Base-by-base conservation (phyloP, 768 basidiomycete species). In the Phylloporus sp. region DNA sequence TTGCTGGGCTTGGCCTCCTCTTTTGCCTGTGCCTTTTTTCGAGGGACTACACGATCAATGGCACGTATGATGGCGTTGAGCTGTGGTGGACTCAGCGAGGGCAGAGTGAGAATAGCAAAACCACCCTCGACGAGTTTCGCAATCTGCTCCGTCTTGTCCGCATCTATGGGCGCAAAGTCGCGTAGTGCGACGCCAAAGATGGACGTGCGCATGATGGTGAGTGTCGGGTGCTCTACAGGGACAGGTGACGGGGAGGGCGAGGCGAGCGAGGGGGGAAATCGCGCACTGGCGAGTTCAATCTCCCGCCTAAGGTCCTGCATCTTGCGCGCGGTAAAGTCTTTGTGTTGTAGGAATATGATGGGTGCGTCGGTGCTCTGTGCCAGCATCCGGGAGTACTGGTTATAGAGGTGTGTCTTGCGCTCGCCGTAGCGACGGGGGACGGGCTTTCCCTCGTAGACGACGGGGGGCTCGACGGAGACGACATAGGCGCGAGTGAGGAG, bases 371-470 rank as follows among this genome's bases (percentile, higher is more conserved):
- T 59, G 65, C 79, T 80, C 47, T 75, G 71, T 51, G 80, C 69
- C 62, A 95, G 78, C 56, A 95, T 80, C 60, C 77, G 78, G 50
- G 78, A 74, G 76, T 93, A 93, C 70, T 86, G 84, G 72, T 82
- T 78, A 72, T 85, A 91, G 66, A 91, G 84, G 70, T 81, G 85
- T 2, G 83, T 76, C 68, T 95, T 97, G 67, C 88, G 86, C 64
- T 82, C 80, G 45, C 78, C 78, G 66, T 91, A 94, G 53, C 80
- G 75, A 38, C 93, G 87, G 0, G 84, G 81, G 24, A 70, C 68
- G 28, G 71, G 70, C 62, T 83, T 85, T 4, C 80, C 72, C 5
- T 78, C 75, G 36, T 81, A 76, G 29, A 76, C 63, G 55, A 77
- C 70, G 29, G 82, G 73, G 4, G 77, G 73, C 35, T 73, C 69